Evolutionary conservation across 768 basidiomycete genomes (phyloP).

Genomic region (Fomitopsis pulvina): DNA sequence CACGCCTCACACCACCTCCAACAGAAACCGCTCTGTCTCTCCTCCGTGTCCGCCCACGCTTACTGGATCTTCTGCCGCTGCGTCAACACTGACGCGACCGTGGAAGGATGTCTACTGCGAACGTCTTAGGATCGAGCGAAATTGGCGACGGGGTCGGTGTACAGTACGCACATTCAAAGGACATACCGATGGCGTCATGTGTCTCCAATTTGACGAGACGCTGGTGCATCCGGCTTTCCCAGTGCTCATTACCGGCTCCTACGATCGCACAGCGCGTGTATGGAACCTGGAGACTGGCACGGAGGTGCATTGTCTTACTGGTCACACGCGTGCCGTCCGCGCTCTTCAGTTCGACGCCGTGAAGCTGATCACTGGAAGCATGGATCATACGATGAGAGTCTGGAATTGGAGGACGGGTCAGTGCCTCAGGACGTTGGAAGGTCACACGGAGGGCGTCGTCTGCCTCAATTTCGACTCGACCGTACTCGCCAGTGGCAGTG

Average conservation of each 20-base stretch:
- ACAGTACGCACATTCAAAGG: constrained; percentile 81
- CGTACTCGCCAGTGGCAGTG: constrained; percentile 87
- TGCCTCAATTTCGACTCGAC: constrained; percentile 89
- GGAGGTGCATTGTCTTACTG: constrained; percentile 75
- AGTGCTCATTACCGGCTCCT: constrained; percentile 95
- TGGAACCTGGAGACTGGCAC: constrained; percentile 95
- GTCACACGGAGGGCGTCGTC: constrained; percentile 88
- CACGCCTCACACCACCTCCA: constrained; percentile 1
- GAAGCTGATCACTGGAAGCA: constrained; percentile 91
- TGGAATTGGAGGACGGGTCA: constrained; percentile 94
- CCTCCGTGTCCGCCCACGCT: constrained; percentile 23
- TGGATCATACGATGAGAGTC: constrained; percentile 93
- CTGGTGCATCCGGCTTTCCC: constrained; percentile 81
- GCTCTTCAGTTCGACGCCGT: constrained; percentile 93
- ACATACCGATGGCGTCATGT: constrained; percentile 96
- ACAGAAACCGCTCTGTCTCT: neutral
- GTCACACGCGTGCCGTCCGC: constrained; percentile 89
- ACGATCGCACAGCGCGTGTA: constrained; percentile 88
- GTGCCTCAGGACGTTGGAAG: constrained; percentile 81
- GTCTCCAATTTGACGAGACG: constrained; percentile 88
- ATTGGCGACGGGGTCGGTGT: constrained; percentile 93
- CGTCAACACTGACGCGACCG: constrained; percentile 60
- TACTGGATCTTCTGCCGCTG: constrained; percentile 7
- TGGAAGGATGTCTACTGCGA: constrained; percentile 99
- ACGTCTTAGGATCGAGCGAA: constrained; percentile 91